phyloP scores from a whole-genome alignment of 441 rosid species.

The Viola pubescens region DNA sequence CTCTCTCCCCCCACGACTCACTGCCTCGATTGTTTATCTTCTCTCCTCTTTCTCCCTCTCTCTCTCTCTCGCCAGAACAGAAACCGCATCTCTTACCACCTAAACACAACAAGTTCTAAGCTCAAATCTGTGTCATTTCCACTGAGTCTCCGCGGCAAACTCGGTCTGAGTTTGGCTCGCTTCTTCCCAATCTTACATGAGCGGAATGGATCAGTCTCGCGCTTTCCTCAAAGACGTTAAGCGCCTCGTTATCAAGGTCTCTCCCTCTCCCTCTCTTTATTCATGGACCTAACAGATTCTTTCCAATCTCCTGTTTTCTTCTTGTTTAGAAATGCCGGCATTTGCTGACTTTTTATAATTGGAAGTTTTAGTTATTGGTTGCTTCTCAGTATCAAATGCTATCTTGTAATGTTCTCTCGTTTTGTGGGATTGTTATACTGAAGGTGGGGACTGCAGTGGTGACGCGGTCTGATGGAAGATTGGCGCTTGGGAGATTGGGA shows the following conservation, averaged over 20 bases:
- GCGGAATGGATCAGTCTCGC: slow-evolving; percentile 53
- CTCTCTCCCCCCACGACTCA: no score
- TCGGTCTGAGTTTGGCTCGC: slow-evolving; percentile 2
- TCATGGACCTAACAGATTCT: neutral
- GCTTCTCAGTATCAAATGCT: no score
- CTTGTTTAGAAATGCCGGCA: neutral
- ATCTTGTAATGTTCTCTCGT: no score
- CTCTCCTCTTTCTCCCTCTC: neutral
- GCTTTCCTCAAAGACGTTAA: slow-evolving; percentile 67
- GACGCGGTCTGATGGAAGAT: slow-evolving; percentile 83
- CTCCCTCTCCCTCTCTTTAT: neutral
- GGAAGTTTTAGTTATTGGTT: no score
- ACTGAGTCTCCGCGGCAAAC: no score
- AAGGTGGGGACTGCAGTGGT: slow-evolving; percentile 99
- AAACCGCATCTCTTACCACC: no score
- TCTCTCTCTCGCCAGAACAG: no score
- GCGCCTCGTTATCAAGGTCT: slow-evolving; percentile 93
- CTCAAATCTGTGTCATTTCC: no score
- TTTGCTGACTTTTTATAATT: no score
- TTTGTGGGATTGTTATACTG: slow-evolving; percentile 1
- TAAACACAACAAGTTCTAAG: no score
- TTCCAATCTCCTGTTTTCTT: neutral
- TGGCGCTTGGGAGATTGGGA: slow-evolving; percentile 91
- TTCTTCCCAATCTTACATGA: slow-evolving; percentile 6
- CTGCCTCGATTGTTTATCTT: no score